Conservation (phyloP, 805 yeast species). For the Ogataea saltuana region DNA sequence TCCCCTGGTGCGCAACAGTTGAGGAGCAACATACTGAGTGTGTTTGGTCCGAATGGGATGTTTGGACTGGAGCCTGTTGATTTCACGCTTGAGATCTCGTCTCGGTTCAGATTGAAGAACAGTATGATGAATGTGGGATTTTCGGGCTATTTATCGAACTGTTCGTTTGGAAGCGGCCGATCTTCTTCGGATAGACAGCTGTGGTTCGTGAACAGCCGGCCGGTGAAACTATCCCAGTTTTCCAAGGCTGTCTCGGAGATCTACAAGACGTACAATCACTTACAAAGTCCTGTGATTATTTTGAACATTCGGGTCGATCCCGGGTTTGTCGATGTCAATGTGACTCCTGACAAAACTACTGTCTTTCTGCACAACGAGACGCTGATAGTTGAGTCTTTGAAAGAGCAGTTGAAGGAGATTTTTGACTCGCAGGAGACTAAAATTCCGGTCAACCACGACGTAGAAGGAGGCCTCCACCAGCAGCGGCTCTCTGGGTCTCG, state of each 20-base stretch:
- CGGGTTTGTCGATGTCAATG: constrained; percentile 70
- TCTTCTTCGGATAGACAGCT: constrained; percentile 73
- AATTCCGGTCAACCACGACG: constrained; percentile 26
- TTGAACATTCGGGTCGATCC: constrained; percentile 59
- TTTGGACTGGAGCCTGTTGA: constrained; percentile 57
- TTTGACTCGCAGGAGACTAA: constrained; percentile 40
- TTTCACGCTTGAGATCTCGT: constrained; percentile 39
- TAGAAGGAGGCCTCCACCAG: neutral
- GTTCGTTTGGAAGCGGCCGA: constrained; percentile 78
- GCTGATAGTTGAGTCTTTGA: constrained; percentile 54
- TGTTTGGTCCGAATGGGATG: constrained; percentile 70
- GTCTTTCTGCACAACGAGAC: constrained; percentile 68
- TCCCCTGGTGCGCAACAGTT: constrained; percentile 54
- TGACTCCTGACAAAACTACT: constrained; percentile 87
- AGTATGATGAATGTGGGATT: constrained; percentile 40
- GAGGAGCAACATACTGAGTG: constrained; percentile 58
- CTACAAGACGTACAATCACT: constrained; percentile 67
- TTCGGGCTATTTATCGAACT: constrained; percentile 69
- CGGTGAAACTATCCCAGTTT: constrained; percentile 59
- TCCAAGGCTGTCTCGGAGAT: constrained; percentile 66
- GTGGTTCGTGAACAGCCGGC: constrained; percentile 73
- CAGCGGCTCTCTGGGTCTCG: neutral
- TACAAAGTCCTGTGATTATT: constrained; percentile 72
- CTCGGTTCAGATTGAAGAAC: constrained; percentile 27
- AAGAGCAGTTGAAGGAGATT: constrained; percentile 47